Evolutionary conservation across 768 basidiomycete species (phyloP), one percentile per base, ranked within the genome.

Genomic region (Russula olivacea): DNA sequence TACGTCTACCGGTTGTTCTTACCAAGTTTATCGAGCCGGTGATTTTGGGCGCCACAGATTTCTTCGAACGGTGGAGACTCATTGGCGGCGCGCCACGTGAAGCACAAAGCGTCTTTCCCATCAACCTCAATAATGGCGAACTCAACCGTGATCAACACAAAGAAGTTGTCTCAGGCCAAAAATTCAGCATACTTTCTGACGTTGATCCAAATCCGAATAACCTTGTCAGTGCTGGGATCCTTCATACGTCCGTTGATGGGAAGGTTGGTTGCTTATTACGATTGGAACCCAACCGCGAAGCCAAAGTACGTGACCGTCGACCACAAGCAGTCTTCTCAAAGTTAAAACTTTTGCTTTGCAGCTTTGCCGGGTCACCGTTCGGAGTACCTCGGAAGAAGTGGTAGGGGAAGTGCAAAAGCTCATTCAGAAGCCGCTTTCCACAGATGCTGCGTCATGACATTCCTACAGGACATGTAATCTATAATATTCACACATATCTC

Each of bases 21-120:
- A 88, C 88, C 45, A 93, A 96, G 74, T 99, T 99, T 74, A 82
- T 98, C 60, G 96, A 97, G 71, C 90, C 91, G 28, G 95, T 98
- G 67, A 88, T 86, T 69, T 82, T 99, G 38, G 85, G 83, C 12
- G 79, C 83, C 64, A 76, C 82, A 0, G 91, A 97, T 68, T 99
- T 98, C 81, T 99, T 98, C 75, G 95, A 98, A 74, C 80, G 97
- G 56, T 99, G 97, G 97, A 95, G 93, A 74, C 76, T 97, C 68
- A 98, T 98, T 56, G 97, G 97, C 8, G 97, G 97, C 1, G 80
- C 93, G 14, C 97, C 97, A 32, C 83, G 95, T 55, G 97, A 99
- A 76, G 84, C 89, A 30, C 97, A 99, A 72, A 73, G 76, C 52
- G 80, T 99, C 59, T 97, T 97, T 74, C 87, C 93, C 0, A 86